Conservation (phyloP, 768 basidiomycete genomes). For the Lyophyllum shimeji region DNA sequence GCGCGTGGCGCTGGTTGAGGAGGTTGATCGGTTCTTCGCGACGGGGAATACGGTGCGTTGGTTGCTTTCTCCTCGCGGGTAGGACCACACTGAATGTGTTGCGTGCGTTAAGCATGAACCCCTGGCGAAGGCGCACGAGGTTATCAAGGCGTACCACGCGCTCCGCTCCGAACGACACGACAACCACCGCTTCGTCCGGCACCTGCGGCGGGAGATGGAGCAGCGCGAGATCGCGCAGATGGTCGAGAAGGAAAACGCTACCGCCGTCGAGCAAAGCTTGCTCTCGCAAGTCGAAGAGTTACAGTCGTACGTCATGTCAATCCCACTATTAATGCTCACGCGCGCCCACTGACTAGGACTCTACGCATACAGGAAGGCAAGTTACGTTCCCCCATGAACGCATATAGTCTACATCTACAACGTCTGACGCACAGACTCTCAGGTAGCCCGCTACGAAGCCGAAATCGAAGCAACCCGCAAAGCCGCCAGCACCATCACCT, state of each 20-base stretch:
- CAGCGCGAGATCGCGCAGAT: slow-evolving; percentile 25
- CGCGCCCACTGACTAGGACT: neutral
- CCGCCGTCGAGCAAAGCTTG: slow-evolving; percentile 35
- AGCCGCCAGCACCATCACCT: slow-evolving; percentile 26
- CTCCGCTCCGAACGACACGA: slow-evolving; percentile 33
- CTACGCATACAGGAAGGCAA: slow-evolving; percentile 17
- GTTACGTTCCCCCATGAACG: too few relatives aligned
- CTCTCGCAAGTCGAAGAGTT: slow-evolving; percentile 31
- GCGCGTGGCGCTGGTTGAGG: slow-evolving; percentile 36
- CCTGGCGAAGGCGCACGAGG: slow-evolving; percentile 32
- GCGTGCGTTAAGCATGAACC: slow-evolving; percentile 24
- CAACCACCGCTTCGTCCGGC: slow-evolving; percentile 29
- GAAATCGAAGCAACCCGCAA: slow-evolving; percentile 36
- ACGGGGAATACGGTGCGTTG: slow-evolving; percentile 37
- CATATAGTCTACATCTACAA: neutral
- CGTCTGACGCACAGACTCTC: neutral
- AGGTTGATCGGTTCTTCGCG: slow-evolving; percentile 57
- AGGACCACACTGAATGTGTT: too few relatives aligned
- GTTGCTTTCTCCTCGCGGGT: slow-evolving; percentile 1
- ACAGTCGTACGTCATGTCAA: slow-evolving; percentile 24
- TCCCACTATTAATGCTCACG: neutral
- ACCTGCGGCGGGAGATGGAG: slow-evolving; percentile 29
- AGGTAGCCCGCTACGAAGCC: slow-evolving; percentile 27
- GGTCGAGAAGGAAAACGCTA: slow-evolving; percentile 33
- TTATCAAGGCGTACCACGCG: slow-evolving; percentile 38